A percentile compares a stretch with the other conserved stretches of the same genome.
phyloP scores from a whole-genome alignment of 441 rosid genomes.

The Euphorbia schlechtendalii region DNA sequence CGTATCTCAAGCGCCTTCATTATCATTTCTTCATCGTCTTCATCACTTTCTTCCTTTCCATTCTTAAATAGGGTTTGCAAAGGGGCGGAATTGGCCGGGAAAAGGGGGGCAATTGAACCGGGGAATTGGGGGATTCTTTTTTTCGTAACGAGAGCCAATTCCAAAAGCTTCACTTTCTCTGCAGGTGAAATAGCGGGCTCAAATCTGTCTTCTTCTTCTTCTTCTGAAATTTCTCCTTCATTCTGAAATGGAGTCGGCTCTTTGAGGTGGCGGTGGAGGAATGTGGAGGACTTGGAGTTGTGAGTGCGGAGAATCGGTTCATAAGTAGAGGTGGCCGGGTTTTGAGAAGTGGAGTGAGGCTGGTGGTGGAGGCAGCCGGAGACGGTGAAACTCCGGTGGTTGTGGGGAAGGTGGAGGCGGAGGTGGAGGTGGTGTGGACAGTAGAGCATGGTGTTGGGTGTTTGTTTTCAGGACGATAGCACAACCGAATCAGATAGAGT shows the following conservation, averaged over 20 bases:
- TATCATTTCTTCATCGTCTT: slow-evolving; percentile 52
- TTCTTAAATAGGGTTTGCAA: slow-evolving; percentile 15
- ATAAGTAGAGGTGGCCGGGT: slow-evolving; percentile 17
- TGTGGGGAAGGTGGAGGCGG: slow-evolving; percentile 25
- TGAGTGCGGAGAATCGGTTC: slow-evolving; percentile 38
- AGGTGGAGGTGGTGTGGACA: slow-evolving; percentile 15
- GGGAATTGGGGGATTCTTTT: slow-evolving; percentile 71
- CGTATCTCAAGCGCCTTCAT: slow-evolving; percentile 61
- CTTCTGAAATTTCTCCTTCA: not conserved
- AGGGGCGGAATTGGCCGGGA: slow-evolving; percentile 13
- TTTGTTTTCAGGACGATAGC: not conserved
- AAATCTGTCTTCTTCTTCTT: slow-evolving; percentile 4
- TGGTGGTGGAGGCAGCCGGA: slow-evolving; percentile 18
- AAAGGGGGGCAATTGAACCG: slow-evolving; percentile 53
- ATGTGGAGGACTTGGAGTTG: slow-evolving; percentile 43
- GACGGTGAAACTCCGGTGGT: slow-evolving; percentile 19
- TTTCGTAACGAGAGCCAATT: slow-evolving; percentile 48
- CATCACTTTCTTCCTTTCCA: slow-evolving; percentile 13
- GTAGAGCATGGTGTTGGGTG: slow-evolving; percentile 17
- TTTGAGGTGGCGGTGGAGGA: slow-evolving; percentile 34
- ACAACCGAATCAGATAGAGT: not conserved
- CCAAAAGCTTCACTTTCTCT: slow-evolving; percentile 43
- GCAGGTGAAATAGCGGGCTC: slow-evolving; percentile 24
- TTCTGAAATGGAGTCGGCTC: slow-evolving; percentile 17
- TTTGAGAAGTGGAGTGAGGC: slow-evolving; percentile 15